Conservation (phyloP, 106 monocot genomes). For the Cymbidium sinense region DNA sequence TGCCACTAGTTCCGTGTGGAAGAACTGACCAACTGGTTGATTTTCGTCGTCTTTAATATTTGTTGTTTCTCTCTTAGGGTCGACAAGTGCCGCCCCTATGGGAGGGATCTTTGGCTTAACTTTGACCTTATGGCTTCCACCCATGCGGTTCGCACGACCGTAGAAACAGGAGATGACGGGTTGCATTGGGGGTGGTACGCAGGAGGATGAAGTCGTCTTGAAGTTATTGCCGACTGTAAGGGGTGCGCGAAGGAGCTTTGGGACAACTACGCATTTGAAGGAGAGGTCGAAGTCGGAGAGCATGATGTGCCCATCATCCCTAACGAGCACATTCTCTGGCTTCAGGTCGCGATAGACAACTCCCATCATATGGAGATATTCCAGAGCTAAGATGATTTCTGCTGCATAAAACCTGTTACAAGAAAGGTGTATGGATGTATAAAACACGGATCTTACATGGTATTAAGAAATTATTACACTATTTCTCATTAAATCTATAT, state of each 20-base stretch:
- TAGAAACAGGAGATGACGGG: constrained; percentile 83
- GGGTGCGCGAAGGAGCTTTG: constrained; percentile 41
- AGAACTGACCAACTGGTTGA: background rate
- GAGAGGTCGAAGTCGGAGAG: constrained; percentile 98
- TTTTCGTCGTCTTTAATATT: background rate
- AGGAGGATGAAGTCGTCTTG: constrained; percentile 8
- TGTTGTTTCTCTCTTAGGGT: too few species aligned
- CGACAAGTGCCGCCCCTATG: background rate
- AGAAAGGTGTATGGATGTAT: background rate
- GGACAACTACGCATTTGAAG: constrained; percentile 73
- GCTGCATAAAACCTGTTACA: constrained; percentile 66
- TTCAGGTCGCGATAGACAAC: constrained; percentile 83
- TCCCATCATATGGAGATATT: constrained; percentile 98
- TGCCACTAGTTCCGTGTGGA: constrained; percentile 60
- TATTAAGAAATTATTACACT: too few species aligned
- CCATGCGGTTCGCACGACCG: constrained; percentile 20
- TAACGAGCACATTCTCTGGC: constrained; percentile 90
- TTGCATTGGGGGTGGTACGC: constrained; percentile 59
- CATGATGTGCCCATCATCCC: constrained; percentile 96
- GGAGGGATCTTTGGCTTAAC: background rate
- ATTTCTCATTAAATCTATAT: too few species aligned
- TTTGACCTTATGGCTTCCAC: constrained; percentile 3
- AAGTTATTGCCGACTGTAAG: background rate
- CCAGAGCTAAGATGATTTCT: constrained; percentile 69
- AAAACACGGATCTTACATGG: too few species aligned